These are phyloP conservation scores for Rhodotorula sp. DNA, from an alignment of 1,284 basidiomycete genomes.

Conservation along the genomic window DNA sequence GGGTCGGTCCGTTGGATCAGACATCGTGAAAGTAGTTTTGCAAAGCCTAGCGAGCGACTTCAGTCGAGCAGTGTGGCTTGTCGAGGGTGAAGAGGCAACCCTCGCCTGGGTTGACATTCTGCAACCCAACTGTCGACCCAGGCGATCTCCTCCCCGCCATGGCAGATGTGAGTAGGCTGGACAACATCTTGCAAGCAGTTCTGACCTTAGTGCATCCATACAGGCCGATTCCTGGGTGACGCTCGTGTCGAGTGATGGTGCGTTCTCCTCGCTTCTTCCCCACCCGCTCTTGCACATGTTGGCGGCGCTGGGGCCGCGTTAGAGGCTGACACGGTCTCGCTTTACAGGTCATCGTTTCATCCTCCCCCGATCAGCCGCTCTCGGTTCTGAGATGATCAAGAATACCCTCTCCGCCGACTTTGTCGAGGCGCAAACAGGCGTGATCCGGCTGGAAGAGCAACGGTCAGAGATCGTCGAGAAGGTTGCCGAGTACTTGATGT, in stretches of 20 bases:
- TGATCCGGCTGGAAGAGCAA: slow-evolving; percentile 28
- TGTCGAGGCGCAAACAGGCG: slow-evolving; percentile 20
- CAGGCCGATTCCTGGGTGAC: slow-evolving; percentile 30
- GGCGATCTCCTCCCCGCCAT: not conserved
- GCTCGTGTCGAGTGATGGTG: slow-evolving; percentile 34
- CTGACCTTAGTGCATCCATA: not conserved
- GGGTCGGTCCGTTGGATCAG: not conserved
- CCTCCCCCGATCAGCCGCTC: slow-evolving; percentile 33
- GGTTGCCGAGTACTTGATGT: slow-evolving; percentile 74
- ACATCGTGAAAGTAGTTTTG: no score
- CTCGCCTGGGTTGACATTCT: not conserved
- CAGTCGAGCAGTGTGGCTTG: no score
- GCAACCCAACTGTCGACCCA: no score
- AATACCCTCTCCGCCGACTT: slow-evolving; percentile 35
- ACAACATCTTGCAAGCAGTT: not conserved
- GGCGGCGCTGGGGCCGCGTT: not conserved
- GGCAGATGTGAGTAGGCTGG: not conserved
- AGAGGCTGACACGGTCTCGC: not conserved
- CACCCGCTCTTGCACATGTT: not conserved
- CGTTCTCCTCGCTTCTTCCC: not conserved
- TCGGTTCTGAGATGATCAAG: slow-evolving; percentile 30
- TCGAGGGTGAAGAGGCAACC: no score
- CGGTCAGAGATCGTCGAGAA: slow-evolving; percentile 74
- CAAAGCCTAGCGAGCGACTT: no score
- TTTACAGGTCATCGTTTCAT: slow-evolving; percentile 36